Conservation (phyloP, 1,139 yeast species). For the Lodderomyces beijingensis region DNA sequence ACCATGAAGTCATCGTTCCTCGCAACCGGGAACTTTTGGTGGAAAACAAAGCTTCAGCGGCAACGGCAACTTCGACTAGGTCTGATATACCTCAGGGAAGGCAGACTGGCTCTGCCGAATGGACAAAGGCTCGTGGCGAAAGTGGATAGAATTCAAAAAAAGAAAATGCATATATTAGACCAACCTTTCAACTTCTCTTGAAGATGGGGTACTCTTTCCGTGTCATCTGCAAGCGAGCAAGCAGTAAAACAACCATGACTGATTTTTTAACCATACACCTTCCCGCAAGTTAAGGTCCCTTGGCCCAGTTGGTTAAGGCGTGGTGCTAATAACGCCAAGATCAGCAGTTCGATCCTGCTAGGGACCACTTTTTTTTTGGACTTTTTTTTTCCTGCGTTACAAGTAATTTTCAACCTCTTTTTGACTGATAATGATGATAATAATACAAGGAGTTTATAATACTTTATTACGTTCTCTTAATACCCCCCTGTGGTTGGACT, state of each 20-base stretch:
- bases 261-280: no score
- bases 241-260: no score
- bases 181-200: no score
- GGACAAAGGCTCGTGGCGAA: constrained; percentile 79
- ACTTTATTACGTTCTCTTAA: no score
- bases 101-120: constrained; percentile 69
- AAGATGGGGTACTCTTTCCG: no score
- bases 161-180: not conserved
- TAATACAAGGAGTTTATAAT: no score
- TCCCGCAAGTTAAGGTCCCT: constrained; percentile 59
- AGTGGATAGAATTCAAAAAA: constrained; percentile 36
- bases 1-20: constrained; percentile 24
- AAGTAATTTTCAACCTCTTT: no score
- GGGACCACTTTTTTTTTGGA: constrained; percentile 52
- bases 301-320: constrained; percentile 92
- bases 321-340: constrained; percentile 84
- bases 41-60: constrained; percentile 9
- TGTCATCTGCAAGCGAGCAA: no score
- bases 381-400: constrained; percentile 1
- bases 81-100: constrained; percentile 41
- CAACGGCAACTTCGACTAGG: constrained; percentile 8
- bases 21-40: constrained; percentile 19
- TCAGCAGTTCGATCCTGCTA: constrained; percentile 86
- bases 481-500: no score
- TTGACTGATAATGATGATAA: no score